A percentile compares a stretch with the other conserved stretches of the same genome.
Conservation (phyloP, 1,284 basidiomycete species). For the Malassezia equina region DNA sequence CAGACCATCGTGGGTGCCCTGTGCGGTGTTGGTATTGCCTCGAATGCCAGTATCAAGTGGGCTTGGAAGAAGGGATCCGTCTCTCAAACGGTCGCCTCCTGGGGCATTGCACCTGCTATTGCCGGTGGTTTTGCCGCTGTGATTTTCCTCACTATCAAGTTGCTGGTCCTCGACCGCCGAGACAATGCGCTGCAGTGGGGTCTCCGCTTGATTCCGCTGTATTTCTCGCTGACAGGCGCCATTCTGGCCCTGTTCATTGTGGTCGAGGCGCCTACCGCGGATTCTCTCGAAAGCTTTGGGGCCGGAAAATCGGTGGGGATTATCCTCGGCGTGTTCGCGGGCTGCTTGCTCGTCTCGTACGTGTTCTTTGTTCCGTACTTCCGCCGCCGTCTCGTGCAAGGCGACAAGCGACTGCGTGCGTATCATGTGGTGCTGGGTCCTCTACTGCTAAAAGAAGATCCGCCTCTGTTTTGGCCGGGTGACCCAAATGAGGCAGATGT, state of each 20-base stretch:
- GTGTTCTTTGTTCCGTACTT: slow-evolving; percentile 28
- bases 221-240: slow-evolving; percentile 20
- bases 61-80: slow-evolving; percentile 22
- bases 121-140: slow-evolving; percentile 21
- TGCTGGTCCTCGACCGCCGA: slow-evolving; percentile 16
- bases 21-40: slow-evolving; percentile 26
- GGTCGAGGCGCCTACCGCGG: slow-evolving; percentile 25
- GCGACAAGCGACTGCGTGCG: slow-evolving; percentile 23
- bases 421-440: slow-evolving; percentile 31
- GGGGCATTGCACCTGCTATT: slow-evolving; percentile 25
- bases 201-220: slow-evolving; percentile 19
- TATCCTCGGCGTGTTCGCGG: slow-evolving; percentile 19
- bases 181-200: slow-evolving; percentile 22
- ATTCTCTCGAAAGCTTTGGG: slow-evolving; percentile 21
- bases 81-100: slow-evolving; percentile 23
- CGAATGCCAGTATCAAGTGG: slow-evolving; percentile 20
- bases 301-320: slow-evolving; percentile 16
- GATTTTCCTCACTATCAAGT: slow-evolving; percentile 26
- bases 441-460: slow-evolving; percentile 5
- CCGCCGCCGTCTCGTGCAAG: slow-evolving; percentile 21
- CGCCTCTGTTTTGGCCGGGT: background rate
- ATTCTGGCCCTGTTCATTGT: slow-evolving; percentile 24
- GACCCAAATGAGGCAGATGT: background rate
- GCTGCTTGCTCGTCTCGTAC: slow-evolving; percentile 17
- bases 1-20: slow-evolving; percentile 25